phyloP scores from a whole-genome alignment of 192 early-diverging fungal species.

The Podila verticillata region DNA sequence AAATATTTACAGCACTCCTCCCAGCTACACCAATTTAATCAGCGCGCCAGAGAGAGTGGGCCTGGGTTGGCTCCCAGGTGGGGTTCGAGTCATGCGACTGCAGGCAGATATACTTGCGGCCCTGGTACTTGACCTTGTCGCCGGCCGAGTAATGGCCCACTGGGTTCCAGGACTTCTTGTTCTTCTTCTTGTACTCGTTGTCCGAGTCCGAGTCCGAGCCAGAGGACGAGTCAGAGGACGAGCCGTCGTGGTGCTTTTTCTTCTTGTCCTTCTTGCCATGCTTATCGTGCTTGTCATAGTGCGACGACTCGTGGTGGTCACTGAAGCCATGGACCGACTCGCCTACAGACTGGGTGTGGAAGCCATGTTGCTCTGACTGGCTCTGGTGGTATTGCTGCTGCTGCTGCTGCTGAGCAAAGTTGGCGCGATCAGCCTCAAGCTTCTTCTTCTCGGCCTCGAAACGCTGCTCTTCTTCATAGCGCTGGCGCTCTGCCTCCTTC shows the following conservation, averaged over 20 bases:
- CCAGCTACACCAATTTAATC: constrained; percentile 4
- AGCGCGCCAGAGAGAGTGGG: constrained; percentile 52
- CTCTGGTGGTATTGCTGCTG: constrained; percentile 5
- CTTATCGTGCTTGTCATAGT: constrained; percentile 1
- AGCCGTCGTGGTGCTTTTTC: background rate
- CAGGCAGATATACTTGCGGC: constrained; percentile 55
- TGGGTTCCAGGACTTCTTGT: constrained; percentile 51
- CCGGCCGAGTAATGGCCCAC: constrained; percentile 55
- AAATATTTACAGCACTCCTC: no score
- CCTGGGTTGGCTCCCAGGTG: constrained; percentile 50
- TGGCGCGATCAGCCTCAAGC: constrained; percentile 19
- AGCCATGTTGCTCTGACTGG: background rate
- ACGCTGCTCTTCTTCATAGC: constrained; percentile 2
- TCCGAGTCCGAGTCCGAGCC: constrained; percentile 8
- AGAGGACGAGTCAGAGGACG: background rate
- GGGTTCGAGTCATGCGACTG: constrained; percentile 49
- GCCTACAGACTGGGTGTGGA: background rate
- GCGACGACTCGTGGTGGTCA: constrained; percentile 5
- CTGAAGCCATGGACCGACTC: background rate
- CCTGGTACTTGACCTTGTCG: constrained; percentile 57
- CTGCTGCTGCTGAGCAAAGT: constrained; percentile 8
- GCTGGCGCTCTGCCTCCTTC: constrained; percentile 10
- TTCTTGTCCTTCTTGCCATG: constrained; percentile 7
- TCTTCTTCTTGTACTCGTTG: constrained; percentile 3
- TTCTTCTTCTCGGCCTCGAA: constrained; percentile 29